Base-by-base conservation (phyloP, 2,329 filamentous ascomycete genomes). In the Pleoardoris graminearum region DNA sequence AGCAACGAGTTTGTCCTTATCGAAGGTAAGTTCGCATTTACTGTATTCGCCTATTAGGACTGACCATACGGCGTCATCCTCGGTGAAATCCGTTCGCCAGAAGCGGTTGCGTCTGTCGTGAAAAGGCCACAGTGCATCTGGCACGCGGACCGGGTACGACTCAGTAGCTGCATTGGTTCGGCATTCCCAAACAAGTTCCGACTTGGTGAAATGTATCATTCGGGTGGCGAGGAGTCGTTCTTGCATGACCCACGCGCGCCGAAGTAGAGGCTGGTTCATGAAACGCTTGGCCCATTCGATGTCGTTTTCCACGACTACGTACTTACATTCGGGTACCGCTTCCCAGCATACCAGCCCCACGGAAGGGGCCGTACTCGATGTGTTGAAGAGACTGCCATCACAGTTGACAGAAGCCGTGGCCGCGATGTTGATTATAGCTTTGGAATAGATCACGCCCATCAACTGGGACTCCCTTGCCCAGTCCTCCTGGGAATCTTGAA, bases 281-380 rank as follows among this genome's bases (percentile, higher is more conserved):
- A 52, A 48, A 36, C 50, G 35, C 22, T 52, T 52, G 29, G 12
- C 21, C 42, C 43, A 52, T 42, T 52, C 50, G 12, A 52, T 36
- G 4, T 35, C 21, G 29, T 52, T 52, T 16, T 52, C 50, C 19
- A 52, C 42, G 14, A 52, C 43, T 35, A 52, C 12, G 21, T 41
- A 52, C 16, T 21, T 21, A 12, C 10, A 21, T 4, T 39, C 29
- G 11, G 36, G 29, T 7, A 27, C 5, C 22, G 16, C 43, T 48
- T 19, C 36, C 43, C 43, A 52, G n/a, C 35, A 27, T 43, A 52
- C 16, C 36, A 48, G 17, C 12, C 36, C 50, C 12, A 19, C 43
- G 8, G 50, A 48, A 36, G 50, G 43, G 21, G 22, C 7, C 12
- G 32, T n/a, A 10, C 19, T n/a, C 19, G 29, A 8, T 8, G 25